These are phyloP conservation scores for Lunasporangiospora selenospora DNA, from an alignment of 192 early-diverging fungal genomes.

Conservation along the genomic window DNA sequence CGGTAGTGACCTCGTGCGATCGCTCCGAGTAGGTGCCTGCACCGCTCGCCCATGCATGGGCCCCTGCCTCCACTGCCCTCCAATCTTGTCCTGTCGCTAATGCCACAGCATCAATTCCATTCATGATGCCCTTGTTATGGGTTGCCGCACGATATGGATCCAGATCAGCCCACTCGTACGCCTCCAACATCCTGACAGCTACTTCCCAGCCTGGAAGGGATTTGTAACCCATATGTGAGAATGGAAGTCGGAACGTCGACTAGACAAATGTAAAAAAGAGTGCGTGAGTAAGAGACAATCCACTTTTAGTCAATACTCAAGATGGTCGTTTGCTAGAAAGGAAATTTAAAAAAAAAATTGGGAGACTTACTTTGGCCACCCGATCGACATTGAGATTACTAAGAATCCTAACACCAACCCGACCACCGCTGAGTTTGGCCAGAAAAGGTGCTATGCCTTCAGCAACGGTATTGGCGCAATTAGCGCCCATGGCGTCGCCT, in stretches of 20 bases:
- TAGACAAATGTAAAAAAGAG: background rate
- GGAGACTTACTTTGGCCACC: constrained; percentile 58
- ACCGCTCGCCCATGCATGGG: constrained; percentile 70
- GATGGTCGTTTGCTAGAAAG: too few species aligned
- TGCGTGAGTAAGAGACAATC: too few species aligned
- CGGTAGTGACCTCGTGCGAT: constrained; percentile 5
- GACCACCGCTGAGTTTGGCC: constrained; percentile 57
- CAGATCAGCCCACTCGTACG: constrained; percentile 70
- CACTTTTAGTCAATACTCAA: too few species aligned
- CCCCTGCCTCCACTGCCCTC: constrained; percentile 77
- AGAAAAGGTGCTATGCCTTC: constrained; percentile 73
- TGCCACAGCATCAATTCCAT: constrained; percentile 81
- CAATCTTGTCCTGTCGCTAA: constrained; percentile 81
- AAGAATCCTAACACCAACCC: constrained; percentile 71
- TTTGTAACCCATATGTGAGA: constrained; percentile 69
- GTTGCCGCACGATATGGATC: constrained; percentile 78
- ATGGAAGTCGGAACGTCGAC: constrained; percentile 67
- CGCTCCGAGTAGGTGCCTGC: constrained; percentile 34
- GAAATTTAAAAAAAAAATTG: constrained; percentile 12
- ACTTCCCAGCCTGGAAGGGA: constrained; percentile 64
- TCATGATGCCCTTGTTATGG: constrained; percentile 86
- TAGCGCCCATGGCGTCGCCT: constrained; percentile 84
- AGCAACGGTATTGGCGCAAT: constrained; percentile 71
- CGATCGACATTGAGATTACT: constrained; percentile 74
- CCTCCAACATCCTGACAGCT: constrained; percentile 70